phyloP scores from a whole-genome alignment of 176 grass and related monocot species.

The Aegilops sharonensis region DNA sequence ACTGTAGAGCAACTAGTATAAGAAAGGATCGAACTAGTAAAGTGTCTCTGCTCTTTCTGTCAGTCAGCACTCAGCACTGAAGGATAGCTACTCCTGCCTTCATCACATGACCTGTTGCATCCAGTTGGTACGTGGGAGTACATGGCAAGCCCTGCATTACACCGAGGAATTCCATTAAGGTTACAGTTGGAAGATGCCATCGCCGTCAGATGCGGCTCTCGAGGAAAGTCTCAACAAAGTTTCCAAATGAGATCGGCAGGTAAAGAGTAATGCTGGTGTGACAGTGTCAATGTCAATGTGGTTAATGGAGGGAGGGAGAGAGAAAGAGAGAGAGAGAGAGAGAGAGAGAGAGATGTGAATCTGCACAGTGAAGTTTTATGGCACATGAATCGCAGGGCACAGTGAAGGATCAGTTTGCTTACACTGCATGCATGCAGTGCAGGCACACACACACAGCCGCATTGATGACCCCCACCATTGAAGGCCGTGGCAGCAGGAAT shows the following conservation, averaged over 20 bases:
- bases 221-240: constrained; percentile 12
- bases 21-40: constrained; percentile 14
- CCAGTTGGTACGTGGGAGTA: neutral
- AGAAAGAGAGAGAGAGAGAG: neutral
- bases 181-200: neutral
- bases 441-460: constrained; percentile 27
- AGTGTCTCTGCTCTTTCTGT: neutral
- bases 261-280: neutral
- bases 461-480: constrained; percentile 40
- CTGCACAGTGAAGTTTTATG: constrained; percentile 40
- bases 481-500: constrained; percentile 40
- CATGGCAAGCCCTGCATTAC: constrained; percentile 15
- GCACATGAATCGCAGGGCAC: constrained; percentile 55
- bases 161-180: neutral
- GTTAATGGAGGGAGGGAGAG: neutral
- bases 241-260: constrained; percentile 16
- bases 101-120: constrained; percentile 32
- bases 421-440: constrained; percentile 20
- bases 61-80: constrained; percentile 36
- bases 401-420: constrained; percentile 54
- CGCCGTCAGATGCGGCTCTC: neutral
- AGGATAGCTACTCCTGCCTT: constrained; percentile 27
- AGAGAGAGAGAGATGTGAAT: neutral
- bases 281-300: constrained; percentile 28
- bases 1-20: constrained; percentile 4